phyloP scores from a whole-genome alignment of 768 basidiomycete genomes.

The Russula abietina region DNA sequence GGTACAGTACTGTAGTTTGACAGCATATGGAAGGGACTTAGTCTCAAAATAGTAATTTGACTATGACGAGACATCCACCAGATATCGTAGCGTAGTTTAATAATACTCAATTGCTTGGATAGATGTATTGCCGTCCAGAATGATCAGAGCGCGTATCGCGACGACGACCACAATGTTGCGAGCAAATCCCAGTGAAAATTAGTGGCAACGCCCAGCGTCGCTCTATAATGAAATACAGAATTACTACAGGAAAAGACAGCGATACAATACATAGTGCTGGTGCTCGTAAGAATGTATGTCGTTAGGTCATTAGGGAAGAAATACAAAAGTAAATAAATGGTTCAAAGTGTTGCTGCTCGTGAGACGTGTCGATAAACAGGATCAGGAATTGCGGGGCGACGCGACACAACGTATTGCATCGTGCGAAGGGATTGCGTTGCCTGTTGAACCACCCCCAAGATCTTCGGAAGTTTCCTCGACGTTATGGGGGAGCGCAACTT shows the following conservation, averaged over 20 bases:
- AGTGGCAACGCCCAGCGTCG: neutral
- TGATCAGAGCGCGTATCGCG: neutral
- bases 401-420: neutral
- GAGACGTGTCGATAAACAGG: neutral
- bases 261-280: no score
- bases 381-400: conserved; percentile 1
- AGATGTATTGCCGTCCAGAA: neutral
- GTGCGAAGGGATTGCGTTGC: conserved; percentile 7
- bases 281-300: no score
- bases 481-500: conserved; percentile 13
- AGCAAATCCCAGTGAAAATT: neutral
- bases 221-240: neutral
- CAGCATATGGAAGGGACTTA: neutral
- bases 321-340: neutral
- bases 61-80: neutral
- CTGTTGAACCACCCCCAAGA: neutral
- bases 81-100: neutral
- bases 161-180: neutral
- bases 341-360: neutral
- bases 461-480: neutral
- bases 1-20: neutral
- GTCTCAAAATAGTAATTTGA: neutral
- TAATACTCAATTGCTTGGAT: neutral
- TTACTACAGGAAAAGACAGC: no score
- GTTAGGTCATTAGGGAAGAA: neutral